Evolutionary conservation across 768 basidiomycete species (phyloP).

Genomic region (Chalciporus sphaerocephalus): DNA sequence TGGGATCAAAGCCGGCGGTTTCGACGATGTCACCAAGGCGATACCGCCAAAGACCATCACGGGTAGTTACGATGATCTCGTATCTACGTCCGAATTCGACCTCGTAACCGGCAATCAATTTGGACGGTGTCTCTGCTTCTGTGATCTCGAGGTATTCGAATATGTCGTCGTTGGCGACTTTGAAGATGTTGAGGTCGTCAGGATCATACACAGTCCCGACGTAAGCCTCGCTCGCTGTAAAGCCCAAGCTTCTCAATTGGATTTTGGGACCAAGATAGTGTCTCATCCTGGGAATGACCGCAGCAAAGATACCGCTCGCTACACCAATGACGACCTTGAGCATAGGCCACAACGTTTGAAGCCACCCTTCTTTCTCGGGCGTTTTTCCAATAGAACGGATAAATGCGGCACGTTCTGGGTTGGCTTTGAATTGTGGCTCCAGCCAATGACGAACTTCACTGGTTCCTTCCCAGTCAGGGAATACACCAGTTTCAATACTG

Average conservation of each 20-base stretch:
- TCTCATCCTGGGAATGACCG: conserved; percentile 14
- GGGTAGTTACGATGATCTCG: conserved; percentile 18
- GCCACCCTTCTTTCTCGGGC: conserved; percentile 15
- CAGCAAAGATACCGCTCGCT: conserved; percentile 16
- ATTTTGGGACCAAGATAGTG: conserved; percentile 15
- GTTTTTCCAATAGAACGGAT: conserved; percentile 15
- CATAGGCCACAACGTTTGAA: conserved; percentile 10
- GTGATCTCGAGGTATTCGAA: conserved; percentile 19
- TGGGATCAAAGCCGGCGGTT: conserved; percentile 14
- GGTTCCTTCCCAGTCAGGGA: conserved; percentile 19
- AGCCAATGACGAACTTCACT: conserved; percentile 14
- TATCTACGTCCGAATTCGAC: conserved; percentile 13
- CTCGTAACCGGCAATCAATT: conserved; percentile 13
- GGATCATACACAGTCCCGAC: conserved; percentile 11
- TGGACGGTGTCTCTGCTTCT: conserved; percentile 10
- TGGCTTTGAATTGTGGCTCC: conserved; percentile 11
- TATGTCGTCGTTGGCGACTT: conserved; percentile 13
- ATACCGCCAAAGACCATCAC: conserved; percentile 24
- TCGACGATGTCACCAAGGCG: conserved; percentile 22
- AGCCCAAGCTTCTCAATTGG: conserved; percentile 13
- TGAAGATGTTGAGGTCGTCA: conserved; percentile 14
- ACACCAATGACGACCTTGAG: conserved; percentile 15
- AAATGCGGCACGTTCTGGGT: conserved; percentile 12
- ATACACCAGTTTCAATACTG: conserved; percentile 11
- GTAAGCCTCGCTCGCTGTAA: conserved; percentile 16